Conservation (phyloP, 2,329 filamentous ascomycete species). For the Pezizomycotina sp. region DNA sequence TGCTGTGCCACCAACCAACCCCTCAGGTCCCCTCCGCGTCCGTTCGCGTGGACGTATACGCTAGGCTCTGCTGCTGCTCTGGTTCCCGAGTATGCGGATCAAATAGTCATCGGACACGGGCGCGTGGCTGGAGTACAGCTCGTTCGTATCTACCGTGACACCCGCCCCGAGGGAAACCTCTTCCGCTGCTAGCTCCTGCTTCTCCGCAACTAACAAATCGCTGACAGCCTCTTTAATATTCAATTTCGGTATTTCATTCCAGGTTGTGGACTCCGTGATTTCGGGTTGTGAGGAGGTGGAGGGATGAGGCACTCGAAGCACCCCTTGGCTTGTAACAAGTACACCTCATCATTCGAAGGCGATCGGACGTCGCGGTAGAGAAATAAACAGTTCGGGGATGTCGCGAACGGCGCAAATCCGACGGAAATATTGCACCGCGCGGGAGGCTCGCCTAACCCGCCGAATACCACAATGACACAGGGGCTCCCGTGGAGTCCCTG, state of each 20-base stretch:
- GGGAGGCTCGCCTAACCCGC: constrained; percentile 1
- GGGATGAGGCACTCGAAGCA: constrained; percentile 15
- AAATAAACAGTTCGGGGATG: constrained; percentile 20
- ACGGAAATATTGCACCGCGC: constrained; percentile 21
- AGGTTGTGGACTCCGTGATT: constrained; percentile 7
- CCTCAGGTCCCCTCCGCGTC: too few relatives aligned
- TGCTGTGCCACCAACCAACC: too few relatives aligned
- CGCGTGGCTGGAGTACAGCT: constrained; percentile 9
- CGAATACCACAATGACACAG: constrained; percentile 21
- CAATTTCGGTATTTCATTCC: constrained; percentile 14
- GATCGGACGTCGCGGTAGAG: constrained; percentile 21
- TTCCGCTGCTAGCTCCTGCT: constrained; percentile 5
- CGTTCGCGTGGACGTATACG: too few relatives aligned
- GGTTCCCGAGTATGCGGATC: constrained; percentile 11
- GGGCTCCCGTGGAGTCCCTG: constrained; percentile 21
- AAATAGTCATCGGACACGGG: constrained; percentile 9
- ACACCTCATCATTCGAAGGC: too few relatives aligned
- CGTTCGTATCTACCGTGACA: constrained; percentile 10
- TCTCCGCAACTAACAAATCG: constrained; percentile 8
- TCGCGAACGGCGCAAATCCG: constrained; percentile 21
- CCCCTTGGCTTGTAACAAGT: constrained; percentile 21
- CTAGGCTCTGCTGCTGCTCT: too few relatives aligned
- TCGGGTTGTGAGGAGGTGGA: constrained; percentile 3
- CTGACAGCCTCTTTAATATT: constrained; percentile 6
- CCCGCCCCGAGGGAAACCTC: constrained; percentile 12